Evolutionary conservation across 805 yeast species (phyloP).

Genomic region (Ogataea parapolymorpha): DNA sequence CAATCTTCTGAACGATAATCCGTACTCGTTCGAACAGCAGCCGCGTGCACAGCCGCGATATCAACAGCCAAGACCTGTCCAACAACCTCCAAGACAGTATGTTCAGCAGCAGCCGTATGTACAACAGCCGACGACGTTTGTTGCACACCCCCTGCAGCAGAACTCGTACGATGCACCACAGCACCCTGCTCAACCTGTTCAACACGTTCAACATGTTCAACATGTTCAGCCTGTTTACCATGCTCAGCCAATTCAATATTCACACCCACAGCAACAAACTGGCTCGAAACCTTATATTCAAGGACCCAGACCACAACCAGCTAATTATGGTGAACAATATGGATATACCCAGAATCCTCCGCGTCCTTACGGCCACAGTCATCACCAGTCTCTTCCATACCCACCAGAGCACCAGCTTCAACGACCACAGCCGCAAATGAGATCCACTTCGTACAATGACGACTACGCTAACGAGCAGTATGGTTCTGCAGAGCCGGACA

Average conservation of each 20-base stretch:
- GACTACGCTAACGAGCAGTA: not conserved
- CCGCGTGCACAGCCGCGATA: not conserved
- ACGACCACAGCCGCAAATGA: constrained; percentile 1
- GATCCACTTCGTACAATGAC: constrained; percentile 4
- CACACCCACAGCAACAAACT: not conserved
- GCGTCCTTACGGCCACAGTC: constrained; percentile 5
- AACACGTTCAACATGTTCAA: constrained; percentile 1
- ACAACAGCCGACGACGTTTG: constrained; percentile 6
- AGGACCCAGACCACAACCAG: constrained; percentile 9
- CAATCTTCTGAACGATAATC: constrained; percentile 21
- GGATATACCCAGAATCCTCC: not conserved
- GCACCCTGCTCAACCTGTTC: constrained; percentile 4
- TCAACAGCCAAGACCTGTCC: not conserved
- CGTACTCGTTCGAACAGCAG: constrained; percentile 6
- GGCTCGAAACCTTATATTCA: not conserved
- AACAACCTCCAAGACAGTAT: constrained; percentile 1
- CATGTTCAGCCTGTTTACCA: constrained; percentile 1
- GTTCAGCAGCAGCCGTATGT: not conserved
- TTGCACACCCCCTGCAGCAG: constrained; percentile 14
- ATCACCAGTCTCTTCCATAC: constrained; percentile 6
- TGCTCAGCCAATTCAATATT: constrained; percentile 5
- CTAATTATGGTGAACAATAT: not conserved
- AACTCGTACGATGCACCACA: constrained; percentile 1
- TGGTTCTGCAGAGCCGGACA: not conserved
- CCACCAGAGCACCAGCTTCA: constrained; percentile 2